These are phyloP conservation scores for Salvia miltiorrhiza DNA, from an alignment of 257 asterid species.

Conservation along the genomic window DNA sequence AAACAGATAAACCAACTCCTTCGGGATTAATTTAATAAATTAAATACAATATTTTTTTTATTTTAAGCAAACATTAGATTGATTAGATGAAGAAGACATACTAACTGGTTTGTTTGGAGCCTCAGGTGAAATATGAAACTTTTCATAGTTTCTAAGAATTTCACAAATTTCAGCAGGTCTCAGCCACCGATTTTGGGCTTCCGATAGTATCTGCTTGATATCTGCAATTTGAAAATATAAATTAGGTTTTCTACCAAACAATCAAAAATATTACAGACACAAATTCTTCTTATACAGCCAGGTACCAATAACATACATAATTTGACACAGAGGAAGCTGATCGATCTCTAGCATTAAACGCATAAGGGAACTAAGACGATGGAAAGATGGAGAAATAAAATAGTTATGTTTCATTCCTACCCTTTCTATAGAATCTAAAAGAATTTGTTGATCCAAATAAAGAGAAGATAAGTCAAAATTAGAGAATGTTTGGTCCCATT, in stretches of 20 bases:
- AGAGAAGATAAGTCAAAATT: not conserved
- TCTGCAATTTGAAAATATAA: conserved; percentile 50
- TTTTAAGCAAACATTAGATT: not conserved
- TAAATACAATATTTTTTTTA: not conserved
- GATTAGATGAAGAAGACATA: conserved; percentile 44
- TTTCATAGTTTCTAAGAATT: conserved; percentile 60
- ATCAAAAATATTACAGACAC: conserved; percentile 1
- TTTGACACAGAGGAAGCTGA: not conserved
- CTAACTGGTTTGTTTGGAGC: conserved; percentile 88
- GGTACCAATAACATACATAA: conserved; percentile 6
- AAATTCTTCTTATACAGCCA: not conserved
- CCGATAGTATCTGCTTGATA: conserved; percentile 64
- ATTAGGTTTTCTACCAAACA: conserved; percentile 5
- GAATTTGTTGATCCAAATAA: not conserved
- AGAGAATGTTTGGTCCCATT: not conserved
- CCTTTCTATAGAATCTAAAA: conserved; percentile 1
- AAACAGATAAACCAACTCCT: conserved; percentile 9
- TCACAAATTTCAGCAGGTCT: conserved; percentile 96
- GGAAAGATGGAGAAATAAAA: not conserved
- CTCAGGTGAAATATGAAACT: conserved; percentile 73
- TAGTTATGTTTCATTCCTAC: not conserved
- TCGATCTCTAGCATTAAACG: not conserved
- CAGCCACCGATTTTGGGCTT: conserved; percentile 89
- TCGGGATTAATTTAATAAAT: not conserved
- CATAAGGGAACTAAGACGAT: not conserved